Conservation (phyloP, 2,329 filamentous ascomycete genomes). For the Daldinia sp. region DNA sequence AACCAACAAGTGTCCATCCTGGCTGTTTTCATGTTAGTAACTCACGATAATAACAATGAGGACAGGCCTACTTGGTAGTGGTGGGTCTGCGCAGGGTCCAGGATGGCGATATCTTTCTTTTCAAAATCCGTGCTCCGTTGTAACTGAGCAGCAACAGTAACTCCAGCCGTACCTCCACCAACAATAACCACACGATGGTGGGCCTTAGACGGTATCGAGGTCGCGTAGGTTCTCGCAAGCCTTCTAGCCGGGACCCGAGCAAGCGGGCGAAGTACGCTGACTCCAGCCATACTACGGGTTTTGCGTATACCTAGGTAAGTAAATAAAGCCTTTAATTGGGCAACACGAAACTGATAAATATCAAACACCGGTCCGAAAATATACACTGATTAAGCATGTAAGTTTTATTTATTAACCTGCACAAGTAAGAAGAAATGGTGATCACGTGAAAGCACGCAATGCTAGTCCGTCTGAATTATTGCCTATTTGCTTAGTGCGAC, state of each 20-base stretch:
- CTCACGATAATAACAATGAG: not conserved
- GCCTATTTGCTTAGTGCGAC: constrained; percentile 15
- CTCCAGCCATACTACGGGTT: constrained; percentile 26
- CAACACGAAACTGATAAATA: constrained; percentile 13
- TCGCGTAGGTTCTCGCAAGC: constrained; percentile 47
- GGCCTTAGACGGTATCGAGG: constrained; percentile 47
- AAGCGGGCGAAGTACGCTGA: constrained; percentile 41
- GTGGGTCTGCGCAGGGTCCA: constrained; percentile 53
- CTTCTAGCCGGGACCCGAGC: constrained; percentile 35
- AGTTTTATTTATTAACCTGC: constrained; percentile 17
- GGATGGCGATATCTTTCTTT: constrained; percentile 53
- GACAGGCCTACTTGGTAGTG: constrained; percentile 50
- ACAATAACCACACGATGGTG: constrained; percentile 75
- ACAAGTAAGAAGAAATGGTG: constrained; percentile 11
- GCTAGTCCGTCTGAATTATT: constrained; percentile 3
- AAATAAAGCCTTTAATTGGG: constrained; percentile 27
- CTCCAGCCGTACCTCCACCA: constrained; percentile 74
- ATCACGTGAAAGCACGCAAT: constrained; percentile 43
- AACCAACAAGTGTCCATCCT: constrained; percentile 56
- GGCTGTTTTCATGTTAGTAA: constrained; percentile 44
- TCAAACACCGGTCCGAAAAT: not conserved
- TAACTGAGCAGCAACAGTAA: constrained; percentile 76
- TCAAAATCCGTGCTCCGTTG: constrained; percentile 54
- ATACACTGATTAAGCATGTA: constrained; percentile 13
- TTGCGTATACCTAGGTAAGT: not conserved